Base-by-base conservation (phyloP, 2,329 filamentous ascomycete species). In the Colletotrichum cuscutae region DNA sequence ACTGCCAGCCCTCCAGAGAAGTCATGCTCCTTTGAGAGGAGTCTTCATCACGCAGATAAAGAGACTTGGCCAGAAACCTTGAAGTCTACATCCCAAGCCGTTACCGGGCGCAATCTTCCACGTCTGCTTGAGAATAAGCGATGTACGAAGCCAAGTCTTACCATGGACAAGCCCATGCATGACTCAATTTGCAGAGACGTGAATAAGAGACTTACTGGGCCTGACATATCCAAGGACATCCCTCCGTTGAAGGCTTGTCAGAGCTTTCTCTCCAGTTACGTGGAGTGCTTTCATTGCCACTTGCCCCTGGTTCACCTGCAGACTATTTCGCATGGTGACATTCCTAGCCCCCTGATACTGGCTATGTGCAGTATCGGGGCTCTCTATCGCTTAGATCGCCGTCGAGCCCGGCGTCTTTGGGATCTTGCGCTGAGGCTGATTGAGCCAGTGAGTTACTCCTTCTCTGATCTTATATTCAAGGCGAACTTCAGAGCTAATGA, bases 361-460 rank as follows among this genome's bases (percentile, higher is more conserved):
- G 60, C 60, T 1, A 58, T 59, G 52, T 69, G 60, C 22, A 65
- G 53, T 49, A 49, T 49, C 1, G 42, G 67, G 8, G 67, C 37
- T 5, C 19, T 69, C 11, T 65, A 65, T 30, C 52, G 61, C 7
- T 37, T 65, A 3, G 37, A 52, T 26, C 59, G 53, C 15, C 53
- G 61, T 2, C 53, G 28, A 11, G 53, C 61, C 28, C 37, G 61
- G 15, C 52, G 28, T 26, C 28, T 69, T 1, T 69, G 35, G 1
- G 22, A 42, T n/a, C 42, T 49, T n/a, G 19, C 42, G 42, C 42
- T 49, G 19, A n/a, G 42, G 7, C 19, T 49, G 42, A 49, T 49
- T 11, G 42, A 49, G 42, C 42, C 42, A 19, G 42, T 49, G 15
- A 19, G 42, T 49, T 22, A 3, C 19, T 8, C 7, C 42, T 22